Evolutionary conservation across 2,329 filamentous ascomycete species (phyloP).

Genomic region (Zelopaecilomyces penicillatus): DNA sequence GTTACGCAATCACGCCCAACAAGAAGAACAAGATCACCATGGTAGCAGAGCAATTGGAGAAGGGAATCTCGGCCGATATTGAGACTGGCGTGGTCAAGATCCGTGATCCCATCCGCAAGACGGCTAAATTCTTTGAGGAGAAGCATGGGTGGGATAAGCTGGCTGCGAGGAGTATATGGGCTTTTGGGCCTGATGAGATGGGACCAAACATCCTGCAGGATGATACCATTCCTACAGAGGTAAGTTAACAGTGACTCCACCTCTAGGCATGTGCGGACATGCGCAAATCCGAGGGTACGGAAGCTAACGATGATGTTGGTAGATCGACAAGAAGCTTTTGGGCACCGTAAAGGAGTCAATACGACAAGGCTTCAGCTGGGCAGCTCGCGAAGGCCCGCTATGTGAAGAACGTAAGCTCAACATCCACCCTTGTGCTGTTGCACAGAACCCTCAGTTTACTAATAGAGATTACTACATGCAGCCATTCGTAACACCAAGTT

Average conservation of each 20-base stretch:
- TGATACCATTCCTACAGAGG: slow-evolving; percentile 85
- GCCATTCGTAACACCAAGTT: slow-evolving; percentile 98
- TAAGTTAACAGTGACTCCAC: slow-evolving; percentile 28
- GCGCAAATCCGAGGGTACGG: background rate
- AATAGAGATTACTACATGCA: slow-evolving; percentile 26
- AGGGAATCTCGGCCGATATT: slow-evolving; percentile 91
- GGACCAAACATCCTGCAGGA: slow-evolving; percentile 95
- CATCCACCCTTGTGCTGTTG: slow-evolving; percentile 3
- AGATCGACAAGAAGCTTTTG: slow-evolving; percentile 87
- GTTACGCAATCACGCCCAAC: slow-evolving; percentile 94
- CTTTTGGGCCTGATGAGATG: slow-evolving; percentile 91
- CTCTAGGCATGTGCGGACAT: too few relatives aligned
- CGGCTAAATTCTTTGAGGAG: slow-evolving; percentile 94
- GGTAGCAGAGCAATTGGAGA: slow-evolving; percentile 91
- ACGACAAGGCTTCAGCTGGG: slow-evolving; percentile 95
- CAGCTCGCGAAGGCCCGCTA: slow-evolving; percentile 84
- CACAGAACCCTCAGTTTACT: background rate
- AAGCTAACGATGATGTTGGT: slow-evolving; percentile 2
- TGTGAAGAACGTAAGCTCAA: slow-evolving; percentile 84
- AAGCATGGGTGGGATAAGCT: slow-evolving; percentile 96
- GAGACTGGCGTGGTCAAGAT: slow-evolving; percentile 86
- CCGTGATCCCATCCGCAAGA: slow-evolving; percentile 83
- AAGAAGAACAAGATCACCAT: slow-evolving; percentile 99
- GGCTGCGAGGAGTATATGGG: slow-evolving; percentile 93
- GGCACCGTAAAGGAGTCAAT: slow-evolving; percentile 85